Conservation (phyloP, 192 early-diverging fungal genomes). For the Coemansia nantahalensis region DNA sequence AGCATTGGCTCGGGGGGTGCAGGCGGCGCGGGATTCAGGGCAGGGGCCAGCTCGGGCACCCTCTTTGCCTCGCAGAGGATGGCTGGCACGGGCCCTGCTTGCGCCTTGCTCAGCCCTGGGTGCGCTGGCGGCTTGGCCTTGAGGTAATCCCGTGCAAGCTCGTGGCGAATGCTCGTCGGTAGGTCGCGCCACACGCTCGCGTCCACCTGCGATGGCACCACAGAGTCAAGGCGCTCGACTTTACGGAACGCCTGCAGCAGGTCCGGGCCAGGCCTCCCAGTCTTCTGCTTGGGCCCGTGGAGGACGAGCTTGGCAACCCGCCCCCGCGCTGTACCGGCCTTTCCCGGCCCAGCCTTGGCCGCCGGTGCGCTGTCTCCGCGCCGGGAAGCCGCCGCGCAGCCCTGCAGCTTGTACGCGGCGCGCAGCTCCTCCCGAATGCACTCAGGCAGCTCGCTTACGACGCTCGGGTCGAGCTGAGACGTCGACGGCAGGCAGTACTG, state of each 20-base stretch:
- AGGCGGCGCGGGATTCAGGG: neutral
- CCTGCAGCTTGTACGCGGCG: constrained; percentile 12
- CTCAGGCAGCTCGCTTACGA: constrained; percentile 34
- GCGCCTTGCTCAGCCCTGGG: neutral
- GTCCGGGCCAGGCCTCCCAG: constrained; percentile 8
- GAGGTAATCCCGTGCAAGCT: constrained; percentile 33
- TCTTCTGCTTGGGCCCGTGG: neutral
- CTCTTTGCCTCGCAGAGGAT: too few relatives aligned
- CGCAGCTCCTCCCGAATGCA: constrained; percentile 35
- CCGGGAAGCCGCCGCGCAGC: neutral
- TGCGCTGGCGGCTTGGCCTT: constrained; percentile 12
- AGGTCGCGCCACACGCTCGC: constrained; percentile 26
- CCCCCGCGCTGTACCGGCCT: constrained; percentile 9
- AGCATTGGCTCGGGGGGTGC: constrained; percentile 14
- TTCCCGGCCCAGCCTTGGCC: neutral
- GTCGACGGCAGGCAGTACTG: constrained; percentile 24
- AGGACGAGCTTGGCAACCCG: constrained; percentile 28
- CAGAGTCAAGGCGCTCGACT: constrained; percentile 19
- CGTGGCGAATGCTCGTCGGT: constrained; percentile 32
- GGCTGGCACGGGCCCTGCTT: too few relatives aligned
- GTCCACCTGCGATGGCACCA: constrained; percentile 51
- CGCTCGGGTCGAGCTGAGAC: constrained; percentile 39
- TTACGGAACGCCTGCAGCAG: constrained; percentile 35
- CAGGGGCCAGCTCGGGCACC: neutral
- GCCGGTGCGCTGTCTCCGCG: neutral